These are phyloP conservation scores for Lentinula guzmanii DNA, from an alignment of 768 basidiomycete genomes.

Conservation along the genomic window DNA sequence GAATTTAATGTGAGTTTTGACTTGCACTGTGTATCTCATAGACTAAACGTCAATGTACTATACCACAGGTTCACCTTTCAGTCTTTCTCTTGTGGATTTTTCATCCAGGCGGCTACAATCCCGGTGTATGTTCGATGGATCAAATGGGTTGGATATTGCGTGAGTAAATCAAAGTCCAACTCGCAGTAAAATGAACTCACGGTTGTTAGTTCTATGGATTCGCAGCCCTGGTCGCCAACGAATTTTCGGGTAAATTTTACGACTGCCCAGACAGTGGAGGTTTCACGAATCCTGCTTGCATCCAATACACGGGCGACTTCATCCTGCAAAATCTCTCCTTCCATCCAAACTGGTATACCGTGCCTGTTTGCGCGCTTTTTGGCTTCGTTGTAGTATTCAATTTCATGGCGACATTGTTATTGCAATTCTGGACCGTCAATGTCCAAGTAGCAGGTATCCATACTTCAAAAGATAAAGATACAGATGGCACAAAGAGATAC, in stretches of 20 bases:
- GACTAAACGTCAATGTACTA: slow-evolving; percentile 11
- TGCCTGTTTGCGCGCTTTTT: slow-evolving; percentile 6
- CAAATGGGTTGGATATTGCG: slow-evolving; percentile 54
- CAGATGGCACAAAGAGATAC: neutral
- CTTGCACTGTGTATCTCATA: slow-evolving; percentile 26
- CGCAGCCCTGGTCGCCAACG: slow-evolving; percentile 5
- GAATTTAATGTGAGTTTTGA: slow-evolving; percentile 38
- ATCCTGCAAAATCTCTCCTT: slow-evolving; percentile 6
- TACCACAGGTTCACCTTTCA: slow-evolving; percentile 32
- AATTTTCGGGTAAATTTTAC: slow-evolving; percentile 7
- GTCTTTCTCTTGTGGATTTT: slow-evolving; percentile 56
- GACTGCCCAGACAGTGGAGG: slow-evolving; percentile 6
- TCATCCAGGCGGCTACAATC: slow-evolving; percentile 56
- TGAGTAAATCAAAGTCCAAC: neutral
- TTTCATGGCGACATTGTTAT: neutral
- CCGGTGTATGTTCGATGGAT: slow-evolving; percentile 68
- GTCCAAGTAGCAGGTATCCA: slow-evolving; percentile 2
- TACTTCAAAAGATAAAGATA: neutral
- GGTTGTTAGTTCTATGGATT: slow-evolving; percentile 8
- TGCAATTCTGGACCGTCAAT: slow-evolving; percentile 7
- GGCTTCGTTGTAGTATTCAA: slow-evolving; percentile 6
- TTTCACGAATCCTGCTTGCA: slow-evolving; percentile 1
- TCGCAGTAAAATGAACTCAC: neutral
- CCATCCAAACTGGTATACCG: neutral
- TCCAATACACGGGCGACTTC: slow-evolving; percentile 7